Percentiles rank a stretch among this genome's conserved stretches.
These are phyloP conservation scores for Cutaneotrichosporon sp. DNA, from an alignment of 1,284 basidiomycete species.

Conservation along the genomic window DNA sequence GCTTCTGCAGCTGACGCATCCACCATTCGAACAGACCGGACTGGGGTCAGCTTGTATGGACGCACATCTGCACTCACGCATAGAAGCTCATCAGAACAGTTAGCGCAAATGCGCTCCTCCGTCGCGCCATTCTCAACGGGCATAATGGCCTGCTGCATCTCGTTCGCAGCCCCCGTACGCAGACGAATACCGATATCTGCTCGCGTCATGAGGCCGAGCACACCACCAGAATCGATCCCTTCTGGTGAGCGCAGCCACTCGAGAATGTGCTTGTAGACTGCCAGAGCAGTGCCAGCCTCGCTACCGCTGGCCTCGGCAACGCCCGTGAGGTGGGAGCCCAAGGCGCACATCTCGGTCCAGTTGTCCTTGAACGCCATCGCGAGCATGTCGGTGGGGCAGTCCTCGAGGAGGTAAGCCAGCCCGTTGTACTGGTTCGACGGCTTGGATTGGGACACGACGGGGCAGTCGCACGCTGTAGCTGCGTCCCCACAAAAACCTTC, in stretches of 20 bases:
- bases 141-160: slow-evolving; percentile 20
- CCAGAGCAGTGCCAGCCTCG: neutral
- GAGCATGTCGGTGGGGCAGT: slow-evolving; percentile 21
- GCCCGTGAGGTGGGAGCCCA: slow-evolving; percentile 19
- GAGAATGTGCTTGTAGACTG: slow-evolving; percentile 16
- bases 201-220: slow-evolving; percentile 22
- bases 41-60: slow-evolving; percentile 8
- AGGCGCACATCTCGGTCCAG: slow-evolving; percentile 22
- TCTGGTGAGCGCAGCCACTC: slow-evolving; percentile 20
- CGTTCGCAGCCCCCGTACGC: slow-evolving; percentile 20
- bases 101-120: slow-evolving; percentile 15
- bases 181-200: slow-evolving; percentile 21
- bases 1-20: slow-evolving; percentile 24
- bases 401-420: slow-evolving; percentile 17
- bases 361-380: slow-evolving; percentile 26
- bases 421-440: slow-evolving; percentile 11
- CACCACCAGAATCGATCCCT: slow-evolving; percentile 15
- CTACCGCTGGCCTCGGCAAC: no score
- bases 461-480: slow-evolving; percentile 15
- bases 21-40: slow-evolving; percentile 25
- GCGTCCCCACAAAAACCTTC: slow-evolving; percentile 23
- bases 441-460: slow-evolving; percentile 11
- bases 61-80: no score
- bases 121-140: slow-evolving; percentile 7
- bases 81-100: slow-evolving; percentile 23